Base-by-base conservation (phyloP, 768 basidiomycete genomes). In the Leccinum uliginosum region DNA sequence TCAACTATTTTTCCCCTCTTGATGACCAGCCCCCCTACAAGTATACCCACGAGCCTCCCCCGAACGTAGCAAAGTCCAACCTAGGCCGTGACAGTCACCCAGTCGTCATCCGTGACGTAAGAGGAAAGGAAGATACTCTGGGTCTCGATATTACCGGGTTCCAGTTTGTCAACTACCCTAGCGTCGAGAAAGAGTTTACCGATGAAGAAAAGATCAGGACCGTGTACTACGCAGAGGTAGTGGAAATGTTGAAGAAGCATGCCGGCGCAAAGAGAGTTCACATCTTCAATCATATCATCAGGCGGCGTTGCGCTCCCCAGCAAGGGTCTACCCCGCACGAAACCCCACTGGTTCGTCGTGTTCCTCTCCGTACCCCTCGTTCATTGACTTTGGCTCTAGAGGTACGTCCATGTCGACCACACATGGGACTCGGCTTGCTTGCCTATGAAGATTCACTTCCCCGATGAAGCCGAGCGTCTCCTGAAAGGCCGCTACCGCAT, bases 271-370 rank as follows among this genome's bases (percentile, higher is more conserved):
- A 71, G 62, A 66, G 67, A 40, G 70, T 78, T 40, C 62, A 76
- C 60, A 69, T 80, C 58, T 80, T 80, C 26, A 78, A 80, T 56
- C 77, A 79, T 58, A 78, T 74, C 40, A 71, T 74, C 62, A 68
- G 75, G 70, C 68, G 56, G 19, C 71, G 50, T 19, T 10, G 47
- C 9, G 21, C 17, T 4, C 29, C 46, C 14, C 62, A 62, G 35
- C 50, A 12, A 1, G 45, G 1, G 11, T 38, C 54, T 7, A 19
- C n/a, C 9, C 49, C 58, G 1, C 51, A 50, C 45, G 71, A 69
- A 38, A 69, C 69, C 4, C 74, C 73, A 9, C 74, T 75, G 12
- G 75, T 76, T 54, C 50, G 73, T 63, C 23, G 3, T 27, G 45
- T 23, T 6, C 45, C 27, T 19, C 78, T 19, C 10, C 12, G 19